A percentile compares a stretch with the other conserved stretches of the same genome.
phyloP scores from a whole-genome alignment of 441 rosid genomes.

The Kokia cookei region DNA sequence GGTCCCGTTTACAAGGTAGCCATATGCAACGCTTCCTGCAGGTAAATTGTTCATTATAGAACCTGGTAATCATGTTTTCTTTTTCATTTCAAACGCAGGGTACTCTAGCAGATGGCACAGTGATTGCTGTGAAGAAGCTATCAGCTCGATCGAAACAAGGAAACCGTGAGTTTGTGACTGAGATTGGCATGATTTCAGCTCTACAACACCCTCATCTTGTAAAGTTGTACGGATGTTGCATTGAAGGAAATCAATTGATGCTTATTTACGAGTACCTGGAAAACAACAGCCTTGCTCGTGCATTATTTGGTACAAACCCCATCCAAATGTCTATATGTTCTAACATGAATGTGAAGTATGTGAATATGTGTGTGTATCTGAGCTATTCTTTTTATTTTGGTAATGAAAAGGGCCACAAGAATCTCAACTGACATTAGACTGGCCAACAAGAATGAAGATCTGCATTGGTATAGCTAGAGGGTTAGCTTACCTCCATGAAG shows the following conservation, averaged over 20 bases:
- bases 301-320: constrained; percentile 38
- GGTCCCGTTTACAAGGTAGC: constrained; percentile 9
- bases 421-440: constrained; percentile 43
- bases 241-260: constrained; percentile 41
- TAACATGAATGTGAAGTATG: neutral
- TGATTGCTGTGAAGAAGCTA: constrained; percentile 64
- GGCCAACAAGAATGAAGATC: constrained; percentile 59
- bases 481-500: constrained; percentile 72
- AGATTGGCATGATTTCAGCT: constrained; percentile 64
- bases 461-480: constrained; percentile 72
- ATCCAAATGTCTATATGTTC: neutral
- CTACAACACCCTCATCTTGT: constrained; percentile 53
- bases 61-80: neutral
- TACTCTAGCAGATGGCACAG: constrained; percentile 40
- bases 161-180: constrained; percentile 62
- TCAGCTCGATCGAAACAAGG: constrained; percentile 66
- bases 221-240: constrained; percentile 47
- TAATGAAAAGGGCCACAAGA: neutral
- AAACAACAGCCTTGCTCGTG: constrained; percentile 52
- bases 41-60: neutral
- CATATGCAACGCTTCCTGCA: neutral
- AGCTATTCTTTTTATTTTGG: neutral
- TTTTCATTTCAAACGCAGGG: constrained; percentile 29
- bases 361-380: neutral
- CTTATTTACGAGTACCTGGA: constrained; percentile 52